Base-by-base conservation (phyloP, 768 basidiomycete genomes). In the Boletus rubescentipes region DNA sequence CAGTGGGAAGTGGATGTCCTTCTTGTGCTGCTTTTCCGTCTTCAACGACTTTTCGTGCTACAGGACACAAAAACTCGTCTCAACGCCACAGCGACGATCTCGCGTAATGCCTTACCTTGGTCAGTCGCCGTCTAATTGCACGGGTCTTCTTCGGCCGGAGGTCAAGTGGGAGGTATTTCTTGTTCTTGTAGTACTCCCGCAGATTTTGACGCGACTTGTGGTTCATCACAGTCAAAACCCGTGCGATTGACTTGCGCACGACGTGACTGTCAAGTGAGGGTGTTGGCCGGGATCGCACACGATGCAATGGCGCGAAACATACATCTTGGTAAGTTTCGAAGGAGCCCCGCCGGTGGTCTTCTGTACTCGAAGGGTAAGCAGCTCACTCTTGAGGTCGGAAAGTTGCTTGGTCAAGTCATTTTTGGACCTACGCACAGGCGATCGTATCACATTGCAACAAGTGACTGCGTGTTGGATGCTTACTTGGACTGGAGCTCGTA, bases 161-260 rank as follows among this genome's bases (percentile, higher is more conserved):
- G 81, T 99, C 97, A 62, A 98, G 93, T 59, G 97, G 97, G 61
- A 91, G 79, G 78, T 91, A 91, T 72, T 92, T 95, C 86, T 96
- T 96, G 74, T 80, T 77, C 83, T 96, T 96, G 91, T 98, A 98
- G 81, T 86, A 93, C 74, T 98, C 95, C 51, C 93, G 91, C 62
- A 97, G 85, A 77, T 94, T 93, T 79, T 93, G 89, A 64, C 96
- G 91, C 64, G 88, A 86, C 78, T 99, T 99, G 73, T 93, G 90
- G 88, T 97, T 98, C 82, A 89, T 96, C 66, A 98, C 94, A 40
- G 97, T 99, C 77, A 98, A 74, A 62, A 98, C 95, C 51, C 97
- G 93, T 60, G 97, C 97, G 70, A 99, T 92, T 61, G 93, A 95
- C 79, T 98, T 98, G 82, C 97, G 95, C 74, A 98, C 93, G 62